Percentiles rank a stretch among this genome's conserved stretches.
These are phyloP conservation scores for Picochlorum costavermella DNA, from an alignment of 139 green algal species.

Conservation along the genomic window DNA sequence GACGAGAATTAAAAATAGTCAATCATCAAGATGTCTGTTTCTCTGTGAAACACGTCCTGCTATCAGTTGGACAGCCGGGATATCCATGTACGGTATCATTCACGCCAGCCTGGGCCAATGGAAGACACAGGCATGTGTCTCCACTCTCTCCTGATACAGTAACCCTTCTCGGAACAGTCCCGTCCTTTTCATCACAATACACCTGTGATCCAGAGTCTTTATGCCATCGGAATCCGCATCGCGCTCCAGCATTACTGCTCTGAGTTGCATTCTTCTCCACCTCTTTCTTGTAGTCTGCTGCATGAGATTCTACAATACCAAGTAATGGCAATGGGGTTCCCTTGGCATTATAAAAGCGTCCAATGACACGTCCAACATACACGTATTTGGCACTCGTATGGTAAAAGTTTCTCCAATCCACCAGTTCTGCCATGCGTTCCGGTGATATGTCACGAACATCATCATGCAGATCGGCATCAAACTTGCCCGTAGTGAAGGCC, in stretches of 20 bases:
- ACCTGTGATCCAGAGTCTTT: constrained; percentile 1
- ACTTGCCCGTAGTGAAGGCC: constrained; percentile 49
- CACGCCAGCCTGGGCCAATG: too few relatives aligned
- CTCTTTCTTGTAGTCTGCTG: neutral
- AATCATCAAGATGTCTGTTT: too few relatives aligned
- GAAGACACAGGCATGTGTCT: too few relatives aligned
- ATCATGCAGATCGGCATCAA: constrained; percentile 45
- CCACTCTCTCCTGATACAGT: too few relatives aligned
- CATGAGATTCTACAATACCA: neutral
- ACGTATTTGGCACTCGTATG: constrained; percentile 34
- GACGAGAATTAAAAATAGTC: too few relatives aligned
- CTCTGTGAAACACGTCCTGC: neutral
- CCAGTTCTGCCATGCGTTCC: constrained; percentile 37
- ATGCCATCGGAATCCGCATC: neutral
- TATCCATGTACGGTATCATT: neutral
- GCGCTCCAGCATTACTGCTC: neutral
- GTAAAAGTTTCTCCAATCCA: constrained; percentile 56
- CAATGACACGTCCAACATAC: constrained; percentile 27
- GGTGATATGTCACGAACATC: constrained; percentile 36
- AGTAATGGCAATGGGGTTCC: constrained; percentile 27
- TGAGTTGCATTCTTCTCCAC: neutral
- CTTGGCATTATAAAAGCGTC: constrained; percentile 33
- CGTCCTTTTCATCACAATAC: constrained; percentile 6
- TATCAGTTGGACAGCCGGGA: neutral
- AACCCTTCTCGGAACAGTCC: constrained; percentile 3